Evolutionary conservation across 2,329 filamentous ascomycete species (phyloP).

Genomic region (Hirsutella rhossiliensis): DNA sequence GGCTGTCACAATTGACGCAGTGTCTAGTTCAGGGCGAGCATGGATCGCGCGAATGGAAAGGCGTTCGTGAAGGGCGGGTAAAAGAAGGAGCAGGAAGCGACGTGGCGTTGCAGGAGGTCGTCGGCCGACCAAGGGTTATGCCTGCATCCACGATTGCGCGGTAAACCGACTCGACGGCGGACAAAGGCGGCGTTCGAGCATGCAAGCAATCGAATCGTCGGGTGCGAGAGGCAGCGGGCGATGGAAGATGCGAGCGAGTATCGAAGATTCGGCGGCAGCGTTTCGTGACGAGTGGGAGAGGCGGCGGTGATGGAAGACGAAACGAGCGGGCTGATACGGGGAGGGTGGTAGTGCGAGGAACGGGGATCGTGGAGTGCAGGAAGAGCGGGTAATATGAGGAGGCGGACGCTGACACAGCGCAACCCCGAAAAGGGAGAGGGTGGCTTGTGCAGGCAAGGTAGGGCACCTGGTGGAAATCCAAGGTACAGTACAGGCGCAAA

Average conservation of each 20-base stretch:
- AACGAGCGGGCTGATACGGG: background rate
- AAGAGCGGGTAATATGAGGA: background rate
- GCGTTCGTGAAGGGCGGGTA: background rate
- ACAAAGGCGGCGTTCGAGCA: background rate
- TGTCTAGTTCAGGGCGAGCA: conserved; percentile 1
- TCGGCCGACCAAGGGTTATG: background rate
- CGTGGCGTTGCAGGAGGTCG: background rate
- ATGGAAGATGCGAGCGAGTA: background rate
- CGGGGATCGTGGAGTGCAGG: background rate
- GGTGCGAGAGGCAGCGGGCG: background rate
- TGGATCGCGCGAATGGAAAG: background rate
- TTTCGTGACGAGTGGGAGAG: background rate
- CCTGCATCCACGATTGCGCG: background rate
- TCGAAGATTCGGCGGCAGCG: background rate
- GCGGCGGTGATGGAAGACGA: background rate
- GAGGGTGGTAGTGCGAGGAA: background rate
- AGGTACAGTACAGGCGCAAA: too few relatives aligned
- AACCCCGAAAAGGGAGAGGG: too few relatives aligned
- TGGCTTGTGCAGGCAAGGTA: too few relatives aligned
- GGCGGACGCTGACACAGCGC: background rate
- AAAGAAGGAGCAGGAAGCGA: background rate
- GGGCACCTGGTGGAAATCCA: too few relatives aligned
- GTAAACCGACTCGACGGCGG: background rate
- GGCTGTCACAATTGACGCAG: conserved; percentile 1
- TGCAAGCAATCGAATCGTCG: background rate